Percentiles rank a stretch among this genome's conserved stretches.
Evolutionary conservation across 2,329 filamentous ascomycete species (phyloP).

Genomic region (Cladophialophora immunda): DNA sequence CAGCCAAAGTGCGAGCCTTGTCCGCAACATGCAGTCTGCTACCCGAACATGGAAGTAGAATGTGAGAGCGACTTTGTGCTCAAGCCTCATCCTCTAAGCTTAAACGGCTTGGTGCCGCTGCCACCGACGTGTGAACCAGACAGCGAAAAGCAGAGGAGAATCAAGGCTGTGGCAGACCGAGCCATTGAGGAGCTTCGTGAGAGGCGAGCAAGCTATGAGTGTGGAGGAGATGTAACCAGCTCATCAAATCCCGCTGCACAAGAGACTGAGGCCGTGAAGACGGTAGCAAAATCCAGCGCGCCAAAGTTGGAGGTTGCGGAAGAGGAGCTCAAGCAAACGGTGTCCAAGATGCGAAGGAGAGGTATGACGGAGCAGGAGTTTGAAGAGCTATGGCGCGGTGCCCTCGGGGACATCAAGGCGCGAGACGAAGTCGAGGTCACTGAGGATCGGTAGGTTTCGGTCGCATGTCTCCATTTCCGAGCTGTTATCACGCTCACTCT

Average conservation of each 20-base stretch:
- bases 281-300: conserved; percentile 57
- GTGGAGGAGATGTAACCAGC: conserved; percentile 65
- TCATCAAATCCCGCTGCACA: conserved; percentile 52
- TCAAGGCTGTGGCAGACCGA: conserved; percentile 86
- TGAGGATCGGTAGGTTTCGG: conserved; percentile 65
- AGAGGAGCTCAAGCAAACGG: conserved; percentile 76
- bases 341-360: conserved; percentile 79
- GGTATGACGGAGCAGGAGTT: conserved; percentile 88
- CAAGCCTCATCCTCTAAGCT: conserved; percentile 80
- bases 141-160: conserved; percentile 85
- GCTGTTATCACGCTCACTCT: conserved; percentile 36
- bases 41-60: conserved; percentile 74
- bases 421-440: conserved; percentile 68
- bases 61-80: conserved; percentile 91
- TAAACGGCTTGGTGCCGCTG: conserved; percentile 82
- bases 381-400: conserved; percentile 75
- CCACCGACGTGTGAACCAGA: conserved; percentile 94
- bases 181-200: conserved; percentile 87
- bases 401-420: conserved; percentile 59
- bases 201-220: conserved; percentile 88
- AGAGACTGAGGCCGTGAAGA: conserved; percentile 47
- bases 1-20: conserved; percentile 89
- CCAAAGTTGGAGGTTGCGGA: conserved; percentile 66
- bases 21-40: conserved; percentile 89
- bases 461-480: conserved; percentile 39